Base-by-base conservation (phyloP, 176 grass and related monocot species). In the Aegilops tauschii region DNA sequence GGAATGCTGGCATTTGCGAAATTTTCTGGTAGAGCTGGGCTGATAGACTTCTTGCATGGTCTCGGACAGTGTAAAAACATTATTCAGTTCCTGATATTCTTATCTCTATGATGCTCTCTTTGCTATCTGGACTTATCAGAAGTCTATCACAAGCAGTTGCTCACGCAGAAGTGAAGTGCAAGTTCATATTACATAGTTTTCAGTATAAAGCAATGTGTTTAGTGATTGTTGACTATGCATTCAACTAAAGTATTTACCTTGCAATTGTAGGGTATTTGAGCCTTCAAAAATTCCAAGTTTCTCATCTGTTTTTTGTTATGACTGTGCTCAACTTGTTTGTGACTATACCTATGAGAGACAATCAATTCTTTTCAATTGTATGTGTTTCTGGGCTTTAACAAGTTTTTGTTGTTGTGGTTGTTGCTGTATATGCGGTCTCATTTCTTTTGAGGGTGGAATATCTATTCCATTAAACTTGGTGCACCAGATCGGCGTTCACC, bases 31-130 rank as follows among this genome's bases (percentile, higher is more conserved):
- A 93, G 93, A 94, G 96, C 93, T 88, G 96, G 96, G 27, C 25
- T 98, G 49, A 96, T 98, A 83, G 93, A 98, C 37, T 98, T 98
- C 79, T 87, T 98, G 54, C 96, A 98, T 29, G 96, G 93, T 83
- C 92, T 98, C 1, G 93, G 96, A 83, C 86, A 92, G 83, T 62
- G 92, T 98, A 98, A 98, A 91, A 89, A 63, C 29, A 18, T 50
- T 45, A 11, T 49, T 84, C 16, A 39, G 6, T 80, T 78, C 31
- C 27, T 76, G 52, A 77, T 75, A 27, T 31, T 72, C 73, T 65
- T 87, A 25, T 80, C 54, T 80, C 23, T 79, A 25, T 75, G 29
- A 56, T 18, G 16, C 40, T 42, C 62, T 1, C 1, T 87, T 73
- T 56, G 2, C 42, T 56, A 65, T 73, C 39, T 79, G 12, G 1